Percentiles rank a stretch among this genome's conserved stretches.
phyloP scores from a whole-genome alignment of 805 yeast genomes.

The Teunomyces atbi region DNA sequence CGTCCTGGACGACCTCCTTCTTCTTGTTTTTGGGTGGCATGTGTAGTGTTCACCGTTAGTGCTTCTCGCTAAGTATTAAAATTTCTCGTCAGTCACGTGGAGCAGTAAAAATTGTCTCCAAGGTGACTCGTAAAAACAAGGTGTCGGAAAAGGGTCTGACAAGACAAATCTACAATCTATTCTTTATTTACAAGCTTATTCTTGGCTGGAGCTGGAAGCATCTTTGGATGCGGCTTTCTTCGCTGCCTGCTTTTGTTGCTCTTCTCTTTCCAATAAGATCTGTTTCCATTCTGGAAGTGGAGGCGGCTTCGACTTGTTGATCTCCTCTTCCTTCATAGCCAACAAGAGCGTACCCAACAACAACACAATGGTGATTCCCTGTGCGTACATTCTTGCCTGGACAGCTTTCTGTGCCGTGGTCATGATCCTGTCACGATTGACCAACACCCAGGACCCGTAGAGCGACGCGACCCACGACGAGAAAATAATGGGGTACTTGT shows the following conservation, averaged over 20 bases:
- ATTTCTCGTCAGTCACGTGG: background rate
- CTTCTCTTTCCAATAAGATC: conserved; percentile 3
- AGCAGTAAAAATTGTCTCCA: no score
- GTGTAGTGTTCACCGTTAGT: no score
- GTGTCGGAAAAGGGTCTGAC: no score
- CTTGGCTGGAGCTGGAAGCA: no score
- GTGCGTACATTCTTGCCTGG: conserved; percentile 32
- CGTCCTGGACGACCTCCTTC: conserved; percentile 62
- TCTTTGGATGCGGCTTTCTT: background rate
- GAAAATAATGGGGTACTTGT: conserved; percentile 38
- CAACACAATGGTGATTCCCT: conserved; percentile 26
- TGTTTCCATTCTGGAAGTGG: conserved; percentile 26
- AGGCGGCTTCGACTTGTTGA: conserved; percentile 18
- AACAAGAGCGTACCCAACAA: conserved; percentile 26
- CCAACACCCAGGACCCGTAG: conserved; percentile 29
- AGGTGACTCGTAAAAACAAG: no score
- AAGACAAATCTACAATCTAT: no score
- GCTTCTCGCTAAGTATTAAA: background rate
- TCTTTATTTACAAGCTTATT: no score
- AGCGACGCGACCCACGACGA: conserved; percentile 40
- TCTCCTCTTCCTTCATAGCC: conserved; percentile 26
- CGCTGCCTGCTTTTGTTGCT: background rate
- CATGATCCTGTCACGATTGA: conserved; percentile 27
- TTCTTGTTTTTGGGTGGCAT: conserved; percentile 52
- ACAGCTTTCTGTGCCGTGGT: conserved; percentile 26